These are phyloP conservation scores for sweet orange (Citrus sinensis) DNA, from an alignment of 345 rosid genomes.

Conservation along the genomic window DNA sequence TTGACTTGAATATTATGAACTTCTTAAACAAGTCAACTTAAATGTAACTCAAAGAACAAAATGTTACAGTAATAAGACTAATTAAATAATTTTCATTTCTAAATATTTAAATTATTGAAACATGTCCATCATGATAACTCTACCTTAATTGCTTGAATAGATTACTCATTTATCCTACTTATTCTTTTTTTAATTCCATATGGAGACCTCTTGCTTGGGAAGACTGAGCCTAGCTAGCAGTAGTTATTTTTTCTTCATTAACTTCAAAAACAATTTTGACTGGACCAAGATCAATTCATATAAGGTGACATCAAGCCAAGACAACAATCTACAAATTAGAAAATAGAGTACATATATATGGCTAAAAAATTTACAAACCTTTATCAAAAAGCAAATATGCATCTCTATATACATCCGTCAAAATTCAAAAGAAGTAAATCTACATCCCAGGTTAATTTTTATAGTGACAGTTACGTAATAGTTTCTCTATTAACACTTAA, in stretches of 20 bases:
- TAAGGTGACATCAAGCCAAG: background rate
- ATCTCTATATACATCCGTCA: too few species aligned
- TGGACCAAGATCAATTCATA: too few species aligned
- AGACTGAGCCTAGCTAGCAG: background rate
- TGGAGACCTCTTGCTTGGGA: background rate
- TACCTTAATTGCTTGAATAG: background rate
- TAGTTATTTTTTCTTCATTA: background rate
- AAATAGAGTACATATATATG: background rate
- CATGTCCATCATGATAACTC: background rate
- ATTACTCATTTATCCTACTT: background rate
- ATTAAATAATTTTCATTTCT: background rate
- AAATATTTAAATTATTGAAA: background rate
- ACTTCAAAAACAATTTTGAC: background rate
- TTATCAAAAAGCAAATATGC: background rate
- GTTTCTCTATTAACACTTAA: background rate
- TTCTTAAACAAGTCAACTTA: background rate
- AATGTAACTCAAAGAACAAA: background rate
- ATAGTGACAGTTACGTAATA: background rate
- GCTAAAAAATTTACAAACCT: background rate
- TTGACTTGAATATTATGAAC: too few species aligned
- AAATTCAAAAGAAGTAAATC: background rate
- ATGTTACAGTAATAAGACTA: background rate
- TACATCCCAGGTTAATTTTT: background rate
- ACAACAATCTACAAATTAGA: background rate
- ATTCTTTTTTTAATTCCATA: background rate